A percentile compares a stretch with the other conserved stretches of the same genome.
These are phyloP conservation scores for Moelleriella libera DNA, from an alignment of 2,329 filamentous ascomycete species.

Conservation along the genomic window DNA sequence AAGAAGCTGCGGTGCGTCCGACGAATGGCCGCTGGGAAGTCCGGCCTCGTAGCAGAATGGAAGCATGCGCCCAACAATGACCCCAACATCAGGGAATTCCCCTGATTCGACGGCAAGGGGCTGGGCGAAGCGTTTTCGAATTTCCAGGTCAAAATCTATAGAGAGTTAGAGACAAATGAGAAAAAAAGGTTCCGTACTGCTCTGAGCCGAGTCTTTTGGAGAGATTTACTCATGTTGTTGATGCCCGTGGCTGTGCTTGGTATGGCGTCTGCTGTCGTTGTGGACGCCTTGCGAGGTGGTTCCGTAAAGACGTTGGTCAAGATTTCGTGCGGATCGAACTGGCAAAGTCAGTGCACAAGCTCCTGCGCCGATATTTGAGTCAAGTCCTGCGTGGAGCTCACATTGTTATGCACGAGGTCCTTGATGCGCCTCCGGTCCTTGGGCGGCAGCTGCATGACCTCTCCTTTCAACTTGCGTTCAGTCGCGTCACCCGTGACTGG, in stretches of 20 bases:
- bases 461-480: conserved; percentile 50
- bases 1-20: conserved; percentile 50
- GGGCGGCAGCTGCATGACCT: conserved; percentile 57
- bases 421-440: conserved; percentile 54
- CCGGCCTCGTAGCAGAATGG: conserved; percentile 56
- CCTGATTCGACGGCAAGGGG: conserved; percentile 53
- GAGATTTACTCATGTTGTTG: conserved; percentile 61
- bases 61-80: conserved; percentile 50
- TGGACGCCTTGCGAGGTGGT: conserved; percentile 25
- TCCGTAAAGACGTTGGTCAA: conserved; percentile 39
- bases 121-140: conserved; percentile 49
- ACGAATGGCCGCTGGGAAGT: conserved; percentile 40
- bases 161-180: conserved; percentile 7
- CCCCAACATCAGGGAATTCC: conserved; percentile 52
- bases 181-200: neutral
- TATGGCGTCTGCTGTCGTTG: conserved; percentile 46
- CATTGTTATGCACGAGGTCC: conserved; percentile 47
- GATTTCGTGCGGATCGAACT: conserved; percentile 42
- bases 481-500: conserved; percentile 50
- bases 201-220: neutral
- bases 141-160: conserved; percentile 51
- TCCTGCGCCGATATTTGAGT: neutral
- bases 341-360: neutral
- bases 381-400: conserved; percentile 13
- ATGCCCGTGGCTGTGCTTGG: conserved; percentile 55